These are phyloP conservation scores for Ramularia collo-cygni DNA, from an alignment of 2,329 filamentous ascomycete species.

Conservation along the genomic window DNA sequence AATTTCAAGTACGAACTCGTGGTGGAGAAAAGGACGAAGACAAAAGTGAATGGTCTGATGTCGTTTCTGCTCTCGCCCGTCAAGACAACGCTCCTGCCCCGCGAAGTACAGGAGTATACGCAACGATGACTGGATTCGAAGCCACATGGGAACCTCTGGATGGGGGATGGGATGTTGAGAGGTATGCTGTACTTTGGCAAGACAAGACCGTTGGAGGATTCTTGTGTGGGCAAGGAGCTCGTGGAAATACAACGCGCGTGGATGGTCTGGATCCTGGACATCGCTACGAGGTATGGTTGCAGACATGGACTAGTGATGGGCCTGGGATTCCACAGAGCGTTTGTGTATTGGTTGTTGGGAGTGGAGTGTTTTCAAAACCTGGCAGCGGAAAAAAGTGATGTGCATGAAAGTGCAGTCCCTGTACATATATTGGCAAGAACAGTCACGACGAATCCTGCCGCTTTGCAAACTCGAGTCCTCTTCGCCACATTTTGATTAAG, in stretches of 20 bases:
- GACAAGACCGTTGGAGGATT: constrained; percentile 10
- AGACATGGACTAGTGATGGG: constrained; percentile 10
- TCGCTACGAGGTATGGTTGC: constrained; percentile 10
- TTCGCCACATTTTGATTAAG: too few species aligned
- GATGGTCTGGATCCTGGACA: constrained; percentile 8
- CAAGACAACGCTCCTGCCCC: constrained; percentile 9
- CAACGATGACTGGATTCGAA: constrained; percentile 5
- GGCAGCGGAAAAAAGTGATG: too few species aligned
- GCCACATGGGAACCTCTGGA: constrained; percentile 7
- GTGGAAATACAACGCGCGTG: constrained; percentile 5
- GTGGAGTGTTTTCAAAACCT: constrained; percentile 9
- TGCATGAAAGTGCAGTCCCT: too few species aligned
- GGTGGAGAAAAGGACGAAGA: constrained; percentile 5
- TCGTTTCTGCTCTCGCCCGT: constrained; percentile 4
- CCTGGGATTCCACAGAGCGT: constrained; percentile 1
- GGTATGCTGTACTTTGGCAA: constrained; percentile 12
- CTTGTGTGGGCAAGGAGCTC: constrained; percentile 6
- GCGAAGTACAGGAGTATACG: constrained; percentile 6
- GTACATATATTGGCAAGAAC: too few species aligned
- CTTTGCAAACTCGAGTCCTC: too few species aligned
- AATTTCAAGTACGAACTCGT: constrained; percentile 11
- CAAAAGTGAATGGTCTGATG: constrained; percentile 10
- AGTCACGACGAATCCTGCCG: too few species aligned
- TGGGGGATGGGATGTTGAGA: constrained; percentile 10
- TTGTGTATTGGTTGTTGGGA: constrained; percentile 7